Evolutionary conservation across 768 basidiomycete genomes (phyloP).

Genomic region (Mycena filopes): DNA sequence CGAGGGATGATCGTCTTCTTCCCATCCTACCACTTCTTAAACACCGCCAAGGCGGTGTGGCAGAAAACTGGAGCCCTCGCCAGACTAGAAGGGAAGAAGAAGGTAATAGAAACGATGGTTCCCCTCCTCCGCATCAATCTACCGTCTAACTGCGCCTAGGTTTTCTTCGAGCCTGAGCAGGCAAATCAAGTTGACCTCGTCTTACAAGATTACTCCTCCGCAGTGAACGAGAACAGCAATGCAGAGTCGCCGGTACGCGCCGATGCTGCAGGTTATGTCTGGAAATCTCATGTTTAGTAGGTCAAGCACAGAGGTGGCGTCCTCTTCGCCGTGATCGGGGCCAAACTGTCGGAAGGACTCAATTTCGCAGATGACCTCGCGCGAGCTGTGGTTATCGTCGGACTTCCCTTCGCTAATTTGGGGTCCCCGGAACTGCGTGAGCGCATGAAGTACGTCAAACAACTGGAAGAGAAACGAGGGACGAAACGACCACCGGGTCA

Average conservation of each 20-base stretch:
- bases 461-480: constrained; percentile 59
- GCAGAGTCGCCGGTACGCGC: constrained; percentile 1
- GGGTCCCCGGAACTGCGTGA: constrained; percentile 93
- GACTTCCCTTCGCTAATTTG: constrained; percentile 93
- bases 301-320: constrained; percentile 71
- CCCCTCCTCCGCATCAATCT: no score
- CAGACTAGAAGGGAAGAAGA: constrained; percentile 78
- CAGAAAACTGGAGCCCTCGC: constrained; percentile 65
- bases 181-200: constrained; percentile 77
- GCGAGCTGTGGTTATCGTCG: constrained; percentile 86
- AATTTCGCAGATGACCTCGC: constrained; percentile 85
- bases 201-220: constrained; percentile 76
- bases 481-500: constrained; percentile 46
- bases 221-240: constrained; percentile 43
- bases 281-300: constrained; percentile 23
- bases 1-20: constrained; percentile 94
- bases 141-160: constrained; percentile 51
- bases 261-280: neutral
- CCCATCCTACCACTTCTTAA: constrained; percentile 89
- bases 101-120: constrained; percentile 44
- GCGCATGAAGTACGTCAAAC: constrained; percentile 88
- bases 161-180: constrained; percentile 91
- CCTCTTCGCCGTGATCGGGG: constrained; percentile 94
- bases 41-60: constrained; percentile 76
- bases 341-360: constrained; percentile 94